These are phyloP conservation scores for Niveomyces coronatus DNA, from an alignment of 2,329 filamentous ascomycete genomes.

Conservation along the genomic window DNA sequence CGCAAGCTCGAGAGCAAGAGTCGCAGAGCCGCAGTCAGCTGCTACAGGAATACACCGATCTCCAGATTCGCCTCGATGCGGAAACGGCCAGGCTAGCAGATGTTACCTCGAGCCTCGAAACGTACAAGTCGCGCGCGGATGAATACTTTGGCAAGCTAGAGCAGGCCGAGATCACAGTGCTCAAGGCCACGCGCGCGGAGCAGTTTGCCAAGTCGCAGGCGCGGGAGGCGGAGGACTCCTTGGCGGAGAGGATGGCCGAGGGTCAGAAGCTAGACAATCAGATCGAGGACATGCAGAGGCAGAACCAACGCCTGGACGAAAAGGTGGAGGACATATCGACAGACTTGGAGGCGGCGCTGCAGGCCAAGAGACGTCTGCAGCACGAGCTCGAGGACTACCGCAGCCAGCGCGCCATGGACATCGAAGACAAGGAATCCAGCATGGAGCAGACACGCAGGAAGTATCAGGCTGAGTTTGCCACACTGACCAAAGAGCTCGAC, in stretches of 20 bases:
- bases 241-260: conserved; percentile 81
- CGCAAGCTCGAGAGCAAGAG: conserved; percentile 73
- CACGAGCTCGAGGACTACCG: conserved; percentile 97
- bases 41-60: conserved; percentile 82
- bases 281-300: conserved; percentile 82
- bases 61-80: conserved; percentile 85
- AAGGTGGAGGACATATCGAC: conserved; percentile 84
- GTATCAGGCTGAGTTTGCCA: conserved; percentile 87
- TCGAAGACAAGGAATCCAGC: conserved; percentile 91
- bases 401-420: conserved; percentile 86
- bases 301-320: conserved; percentile 84
- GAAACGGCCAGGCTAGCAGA: conserved; percentile 80
- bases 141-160: conserved; percentile 97
- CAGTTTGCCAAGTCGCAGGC: conserved; percentile 89
- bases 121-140: conserved; percentile 88
- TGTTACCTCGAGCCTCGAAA: conserved; percentile 67
- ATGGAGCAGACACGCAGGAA: conserved; percentile 97
- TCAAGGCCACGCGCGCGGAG: conserved; percentile 85
- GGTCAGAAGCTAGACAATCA: conserved; percentile 79
- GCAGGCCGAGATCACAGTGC: conserved; percentile 88
- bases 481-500: conserved; percentile 84
- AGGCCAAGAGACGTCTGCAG: conserved; percentile 88
- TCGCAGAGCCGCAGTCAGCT: conserved; percentile 78
- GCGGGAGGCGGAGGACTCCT: conserved; percentile 83
- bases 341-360: conserved; percentile 73